Conservation (phyloP, 2,329 filamentous ascomycete genomes). For the Alternaria arbusti region DNA sequence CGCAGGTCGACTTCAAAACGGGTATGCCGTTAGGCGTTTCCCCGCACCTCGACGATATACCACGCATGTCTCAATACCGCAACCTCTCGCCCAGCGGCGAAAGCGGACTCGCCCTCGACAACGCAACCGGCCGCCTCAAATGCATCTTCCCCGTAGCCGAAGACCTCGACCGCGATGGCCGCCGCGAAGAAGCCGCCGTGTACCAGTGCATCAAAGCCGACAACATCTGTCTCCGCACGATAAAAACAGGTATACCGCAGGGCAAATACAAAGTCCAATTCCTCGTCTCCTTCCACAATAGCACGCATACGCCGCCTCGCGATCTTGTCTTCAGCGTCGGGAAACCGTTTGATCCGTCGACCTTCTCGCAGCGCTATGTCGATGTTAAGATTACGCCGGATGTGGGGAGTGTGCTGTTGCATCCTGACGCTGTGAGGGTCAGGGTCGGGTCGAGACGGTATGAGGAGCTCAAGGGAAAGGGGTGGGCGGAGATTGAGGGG, state of each 20-base stretch:
- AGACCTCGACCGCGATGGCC: constrained; percentile 46
- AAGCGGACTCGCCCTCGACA: constrained; percentile 37
- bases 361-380: constrained; percentile 42
- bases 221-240: constrained; percentile 44
- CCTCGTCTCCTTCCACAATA: constrained; percentile 41
- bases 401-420: constrained; percentile 44
- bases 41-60: constrained; percentile 27
- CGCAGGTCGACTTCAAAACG: constrained; percentile 49
- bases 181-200: constrained; percentile 44
- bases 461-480: constrained; percentile 36
- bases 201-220: constrained; percentile 41
- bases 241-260: constrained; percentile 48
- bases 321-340: constrained; percentile 48
- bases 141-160: constrained; percentile 44
- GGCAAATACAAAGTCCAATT: constrained; percentile 47
- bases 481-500: constrained; percentile 48
- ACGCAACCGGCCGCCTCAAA: constrained; percentile 28
- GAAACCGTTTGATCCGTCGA: constrained; percentile 42
- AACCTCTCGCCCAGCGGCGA: constrained; percentile 36
- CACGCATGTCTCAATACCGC: constrained; percentile 31
- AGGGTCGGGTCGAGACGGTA: constrained; percentile 40
- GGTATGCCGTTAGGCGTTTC: constrained; percentile 38
- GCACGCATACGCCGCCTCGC: constrained; percentile 23
- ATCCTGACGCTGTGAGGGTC: constrained; percentile 48
- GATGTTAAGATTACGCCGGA: constrained; percentile 49